Evolutionary conservation across 345 rosid genomes (phyloP).

Genomic region (Tarenaya hassleriana): DNA sequence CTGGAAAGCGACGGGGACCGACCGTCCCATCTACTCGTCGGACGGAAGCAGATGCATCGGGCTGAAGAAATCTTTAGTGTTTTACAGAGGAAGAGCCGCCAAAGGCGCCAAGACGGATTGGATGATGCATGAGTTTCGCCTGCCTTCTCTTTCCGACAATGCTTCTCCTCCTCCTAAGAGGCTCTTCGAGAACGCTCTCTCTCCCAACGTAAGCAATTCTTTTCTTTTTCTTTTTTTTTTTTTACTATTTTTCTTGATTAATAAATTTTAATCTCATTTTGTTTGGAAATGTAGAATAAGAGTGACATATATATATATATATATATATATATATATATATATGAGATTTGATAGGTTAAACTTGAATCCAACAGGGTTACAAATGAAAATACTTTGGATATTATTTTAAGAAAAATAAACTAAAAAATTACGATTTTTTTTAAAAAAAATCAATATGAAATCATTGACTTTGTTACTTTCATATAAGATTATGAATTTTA

Average conservation of each 20-base stretch:
- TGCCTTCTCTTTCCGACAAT: constrained; percentile 61
- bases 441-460: too few relatives aligned
- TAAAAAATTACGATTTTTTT: too few relatives aligned
- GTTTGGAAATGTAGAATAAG: too few relatives aligned
- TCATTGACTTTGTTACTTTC: too few relatives aligned
- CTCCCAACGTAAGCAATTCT: constrained; percentile 39
- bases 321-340: too few relatives aligned
- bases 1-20: constrained; percentile 97
- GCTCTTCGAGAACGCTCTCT: constrained; percentile 36
- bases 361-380: too few relatives aligned
- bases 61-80: constrained; percentile 84
- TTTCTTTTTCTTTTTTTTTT: neutral
- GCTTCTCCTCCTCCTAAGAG: constrained; percentile 31
- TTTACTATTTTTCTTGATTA: too few relatives aligned
- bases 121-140: constrained; percentile 99
- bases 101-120: constrained; percentile 91
- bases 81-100: constrained; percentile 90
- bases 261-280: neutral
- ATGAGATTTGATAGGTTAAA: too few relatives aligned
- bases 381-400: too few relatives aligned
- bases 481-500: too few relatives aligned
- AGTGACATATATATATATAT: too few relatives aligned
- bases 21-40: constrained; percentile 79
- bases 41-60: constrained; percentile 75
- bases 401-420: too few relatives aligned